Evolutionary conservation across 768 basidiomycete genomes (phyloP), one percentile per base, ranked within the genome.

Genomic region (Boletus sensibilis): DNA sequence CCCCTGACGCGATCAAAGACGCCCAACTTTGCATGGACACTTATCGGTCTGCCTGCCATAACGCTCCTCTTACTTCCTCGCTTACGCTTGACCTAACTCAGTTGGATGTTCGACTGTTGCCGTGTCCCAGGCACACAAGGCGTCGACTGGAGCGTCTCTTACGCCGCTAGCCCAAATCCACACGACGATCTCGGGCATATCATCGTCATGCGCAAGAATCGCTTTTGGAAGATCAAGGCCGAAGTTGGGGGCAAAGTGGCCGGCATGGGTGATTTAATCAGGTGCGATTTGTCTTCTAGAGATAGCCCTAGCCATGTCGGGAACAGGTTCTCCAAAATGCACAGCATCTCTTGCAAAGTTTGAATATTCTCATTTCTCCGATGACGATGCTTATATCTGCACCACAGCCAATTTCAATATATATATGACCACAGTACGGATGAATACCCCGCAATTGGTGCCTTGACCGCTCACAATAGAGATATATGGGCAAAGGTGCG

Each of bases 41-140:
- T 8, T 93, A 88, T 71, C 77, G 90, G 89, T 87, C 59, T 52
- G 75, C 59, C 29, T 55, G 14, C 21, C 9, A 13, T 4, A 41
- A 39, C 44, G 12, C 3, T 38, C 21, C 27, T 5, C 13, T 41
- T 37, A 6, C 23, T 5, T 25, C 29, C 0, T 42, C 9, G 16
- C 43, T 62, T 14, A 65, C 21, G 4, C 20, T n/a, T 49, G n/a
- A 27, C 46, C 1, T 9, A 10, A 34, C 29, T 21, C 51, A 90
- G 90, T 48, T 94, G 92, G 92, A 92, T 94, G 92, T 94, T 94
- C 62, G 92, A 94, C 68, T 92, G 90, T 68, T 90, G 84, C 60
- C 88, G 92, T 53, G 77, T 94, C 20, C 92, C 92, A 3, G 88
- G 88, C 1, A 70, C 76, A 11, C 79, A 87, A 43, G 87, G 88